These are phyloP conservation scores for Coriaria nepalensis DNA, from an alignment of 306 rosid species.

Conservation along the genomic window DNA sequence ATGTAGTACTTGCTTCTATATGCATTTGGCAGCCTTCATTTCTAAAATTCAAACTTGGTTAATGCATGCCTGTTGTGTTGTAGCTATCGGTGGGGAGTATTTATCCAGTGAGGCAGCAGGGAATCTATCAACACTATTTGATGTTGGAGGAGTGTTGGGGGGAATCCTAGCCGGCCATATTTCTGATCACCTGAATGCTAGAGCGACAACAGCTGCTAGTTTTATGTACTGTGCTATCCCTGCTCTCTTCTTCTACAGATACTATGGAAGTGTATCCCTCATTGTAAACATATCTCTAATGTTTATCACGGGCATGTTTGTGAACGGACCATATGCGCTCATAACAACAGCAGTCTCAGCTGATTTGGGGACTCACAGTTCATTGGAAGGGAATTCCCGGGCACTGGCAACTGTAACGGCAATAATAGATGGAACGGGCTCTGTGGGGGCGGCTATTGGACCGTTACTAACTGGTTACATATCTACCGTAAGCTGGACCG, in stretches of 20 bases:
- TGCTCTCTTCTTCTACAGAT: constrained; percentile 72
- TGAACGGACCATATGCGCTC: constrained; percentile 93
- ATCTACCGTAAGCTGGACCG: constrained; percentile 71
- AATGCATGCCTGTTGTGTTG: constrained; percentile 14
- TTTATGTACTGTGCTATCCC: constrained; percentile 99
- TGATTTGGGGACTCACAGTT: constrained; percentile 91
- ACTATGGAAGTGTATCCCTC: constrained; percentile 59
- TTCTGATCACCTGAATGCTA: constrained; percentile 70
- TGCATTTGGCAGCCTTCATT: background rate
- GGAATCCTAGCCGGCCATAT: constrained; percentile 94
- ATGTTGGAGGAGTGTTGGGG: constrained; percentile 88
- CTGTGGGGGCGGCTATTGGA: constrained; percentile 93
- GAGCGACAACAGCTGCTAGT: constrained; percentile 97
- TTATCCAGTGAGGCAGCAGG: constrained; percentile 72
- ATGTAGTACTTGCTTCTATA: background rate
- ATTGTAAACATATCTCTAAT: constrained; percentile 39
- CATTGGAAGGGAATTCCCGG: constrained; percentile 68
- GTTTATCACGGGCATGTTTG: constrained; percentile 90
- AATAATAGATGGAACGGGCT: constrained; percentile 92
- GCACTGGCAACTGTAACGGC: constrained; percentile 95
- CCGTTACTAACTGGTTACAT: constrained; percentile 84
- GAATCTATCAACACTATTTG: constrained; percentile 73
- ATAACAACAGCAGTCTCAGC: constrained; percentile 97
- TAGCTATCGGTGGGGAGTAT: constrained; percentile 83
- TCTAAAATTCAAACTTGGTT: background rate